Percentiles rank a stretch among this genome's conserved stretches.
Conservation (phyloP, 306 rosid species). For the Lathyrus tuberosus region DNA sequence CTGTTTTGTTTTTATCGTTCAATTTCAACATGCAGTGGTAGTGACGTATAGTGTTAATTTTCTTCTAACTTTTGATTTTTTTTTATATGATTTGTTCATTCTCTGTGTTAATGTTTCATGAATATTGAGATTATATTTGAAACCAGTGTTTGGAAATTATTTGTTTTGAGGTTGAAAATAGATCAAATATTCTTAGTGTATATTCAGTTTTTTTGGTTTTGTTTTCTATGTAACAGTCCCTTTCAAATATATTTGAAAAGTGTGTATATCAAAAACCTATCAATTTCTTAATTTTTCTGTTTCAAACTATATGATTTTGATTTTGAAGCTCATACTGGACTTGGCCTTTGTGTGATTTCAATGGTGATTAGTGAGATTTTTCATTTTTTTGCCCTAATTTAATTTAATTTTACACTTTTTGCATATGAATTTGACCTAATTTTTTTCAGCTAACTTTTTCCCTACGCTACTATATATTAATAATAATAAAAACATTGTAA, state of each 20-base stretch:
- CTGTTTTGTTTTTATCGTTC: neutral
- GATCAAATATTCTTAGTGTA: neutral
- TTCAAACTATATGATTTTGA: neutral
- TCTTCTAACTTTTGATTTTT: neutral
- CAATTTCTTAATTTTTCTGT: slow-evolving; percentile 4
- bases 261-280: neutral
- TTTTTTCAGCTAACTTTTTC: too few species aligned
- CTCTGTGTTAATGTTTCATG: neutral
- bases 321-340: slow-evolving; percentile 11
- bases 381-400: neutral
- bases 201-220: neutral
- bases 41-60: neutral
- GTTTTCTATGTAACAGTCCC: slow-evolving; percentile 9
- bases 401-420: neutral
- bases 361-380: slow-evolving; percentile 10
- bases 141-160: neutral
- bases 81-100: neutral
- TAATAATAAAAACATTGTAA: neutral
- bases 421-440: neutral
- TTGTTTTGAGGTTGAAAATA: neutral
- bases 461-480: too few species aligned
- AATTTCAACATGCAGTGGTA: neutral
- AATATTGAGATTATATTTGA: slow-evolving; percentile 5
- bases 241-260: slow-evolving; percentile 22
- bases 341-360: slow-evolving; percentile 17